A percentile compares a stretch with the other conserved stretches of the same genome.
These are phyloP conservation scores for Oehlia diaphana DNA, from an alignment of 192 early-diverging fungal genomes.

Conservation along the genomic window DNA sequence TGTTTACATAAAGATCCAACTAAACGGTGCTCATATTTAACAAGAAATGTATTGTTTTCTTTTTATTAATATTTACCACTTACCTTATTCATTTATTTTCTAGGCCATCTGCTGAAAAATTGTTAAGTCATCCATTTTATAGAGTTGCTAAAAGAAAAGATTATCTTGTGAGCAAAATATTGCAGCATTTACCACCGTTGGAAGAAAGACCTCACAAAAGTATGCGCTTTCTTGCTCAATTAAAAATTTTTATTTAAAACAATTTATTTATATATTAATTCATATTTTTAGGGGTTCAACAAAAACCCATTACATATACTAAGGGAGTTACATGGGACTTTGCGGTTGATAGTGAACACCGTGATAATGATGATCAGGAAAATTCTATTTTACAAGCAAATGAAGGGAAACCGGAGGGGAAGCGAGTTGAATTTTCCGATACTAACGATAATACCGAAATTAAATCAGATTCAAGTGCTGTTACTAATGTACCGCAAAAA, in stretches of 20 bases:
- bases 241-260: neutral
- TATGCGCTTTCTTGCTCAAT: constrained; percentile 7
- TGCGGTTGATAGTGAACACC: constrained; percentile 42
- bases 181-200: constrained; percentile 65
- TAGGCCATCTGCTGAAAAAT: constrained; percentile 78
- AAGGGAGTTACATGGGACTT: constrained; percentile 74
- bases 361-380: constrained; percentile 14
- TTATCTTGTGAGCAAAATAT: constrained; percentile 57
- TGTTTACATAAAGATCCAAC: constrained; percentile 80
- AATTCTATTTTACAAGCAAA: constrained; percentile 6
- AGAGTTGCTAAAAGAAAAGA: constrained; percentile 70
- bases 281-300: constrained; percentile 39
- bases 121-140: constrained; percentile 78
- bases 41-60: neutral
- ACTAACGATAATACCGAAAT: neutral
- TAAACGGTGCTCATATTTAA: constrained; percentile 47
- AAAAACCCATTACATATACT: constrained; percentile 42
- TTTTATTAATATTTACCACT: neutral
- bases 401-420: neutral
- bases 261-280: neutral
- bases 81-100: neutral
- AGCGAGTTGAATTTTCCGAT: constrained; percentile 7
- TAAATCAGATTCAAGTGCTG: constrained; percentile 1
- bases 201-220: constrained; percentile 66
- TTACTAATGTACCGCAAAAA: constrained; percentile 30